Percentiles rank a stretch among this genome's conserved stretches.
phyloP scores from a whole-genome alignment of 257 asterid species.

The Hygrophila difformis region DNA sequence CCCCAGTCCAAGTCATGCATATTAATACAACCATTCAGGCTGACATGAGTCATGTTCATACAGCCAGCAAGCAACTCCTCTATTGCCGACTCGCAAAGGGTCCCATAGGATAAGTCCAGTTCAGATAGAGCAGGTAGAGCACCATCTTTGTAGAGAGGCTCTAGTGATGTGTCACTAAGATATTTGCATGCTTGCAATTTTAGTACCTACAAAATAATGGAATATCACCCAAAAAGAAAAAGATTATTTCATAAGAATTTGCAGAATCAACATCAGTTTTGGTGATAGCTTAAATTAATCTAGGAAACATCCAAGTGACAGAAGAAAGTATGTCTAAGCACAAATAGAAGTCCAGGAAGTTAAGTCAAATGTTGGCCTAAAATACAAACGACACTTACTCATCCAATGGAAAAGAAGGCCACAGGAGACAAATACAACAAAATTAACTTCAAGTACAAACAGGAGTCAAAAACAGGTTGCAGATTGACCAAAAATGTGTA shows the following conservation, averaged over 20 bases:
- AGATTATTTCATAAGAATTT: no score
- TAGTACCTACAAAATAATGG: conserved; percentile 43
- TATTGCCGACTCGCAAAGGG: conserved; percentile 79
- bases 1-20: no score
- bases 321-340: not conserved
- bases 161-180: conserved; percentile 67
- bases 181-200: conserved; percentile 99
- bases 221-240: no score
- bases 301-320: not conserved
- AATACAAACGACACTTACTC: no score
- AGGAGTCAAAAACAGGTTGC: conserved; percentile 77
- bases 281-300: no score
- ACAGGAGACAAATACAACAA: not conserved
- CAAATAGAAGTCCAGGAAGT: no score
- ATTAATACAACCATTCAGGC: conserved; percentile 85
- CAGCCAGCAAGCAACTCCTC: conserved; percentile 92
- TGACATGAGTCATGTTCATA: conserved; percentile 76
- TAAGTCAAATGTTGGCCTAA: no score
- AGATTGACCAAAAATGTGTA: conserved; percentile 78
- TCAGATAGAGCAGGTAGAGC: conserved; percentile 84
- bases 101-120: conserved; percentile 88
- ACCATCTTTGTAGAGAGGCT: conserved; percentile 77
- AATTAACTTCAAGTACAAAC: conserved; percentile 67
- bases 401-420: no score
- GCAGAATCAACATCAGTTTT: no score